phyloP scores from a whole-genome alignment of 2,329 filamentous ascomycete genomes.

The Phoma sp. region DNA sequence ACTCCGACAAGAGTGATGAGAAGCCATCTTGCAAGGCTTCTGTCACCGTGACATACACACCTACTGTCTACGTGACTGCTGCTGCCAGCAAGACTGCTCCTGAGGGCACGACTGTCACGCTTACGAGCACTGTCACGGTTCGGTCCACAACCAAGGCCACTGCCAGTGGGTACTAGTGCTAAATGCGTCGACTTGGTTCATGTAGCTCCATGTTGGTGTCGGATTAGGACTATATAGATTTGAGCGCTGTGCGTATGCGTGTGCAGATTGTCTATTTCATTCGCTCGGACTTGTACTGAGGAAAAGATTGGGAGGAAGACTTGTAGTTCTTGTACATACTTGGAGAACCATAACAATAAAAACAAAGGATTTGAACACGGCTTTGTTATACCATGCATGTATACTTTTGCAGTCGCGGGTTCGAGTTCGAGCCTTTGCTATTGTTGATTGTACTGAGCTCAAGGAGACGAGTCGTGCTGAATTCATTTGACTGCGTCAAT shows the following conservation, averaged over 20 bases:
- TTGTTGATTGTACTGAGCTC: too few relatives aligned
- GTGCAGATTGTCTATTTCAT: conserved; percentile 5
- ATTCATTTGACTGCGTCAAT: too few relatives aligned
- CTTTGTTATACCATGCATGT: too few relatives aligned
- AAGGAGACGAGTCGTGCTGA: too few relatives aligned
- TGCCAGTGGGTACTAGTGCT: conserved; percentile 5
- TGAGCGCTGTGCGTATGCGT: not conserved
- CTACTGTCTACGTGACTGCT: conserved; percentile 35
- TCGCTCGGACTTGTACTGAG: not conserved
- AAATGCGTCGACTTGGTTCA: not conserved
- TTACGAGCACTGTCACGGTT: conserved; percentile 36
- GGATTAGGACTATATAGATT: conserved; percentile 5
- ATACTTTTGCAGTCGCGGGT: too few relatives aligned
- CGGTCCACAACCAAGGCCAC: not conserved
- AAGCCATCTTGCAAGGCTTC: conserved; percentile 30
- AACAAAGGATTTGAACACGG: too few relatives aligned
- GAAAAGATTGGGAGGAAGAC: not conserved
- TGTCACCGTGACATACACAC: conserved; percentile 36
- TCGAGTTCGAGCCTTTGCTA: too few relatives aligned
- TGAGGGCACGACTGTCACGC: conserved; percentile 27
- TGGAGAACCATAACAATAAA: not conserved
- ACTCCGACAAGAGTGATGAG: not conserved
- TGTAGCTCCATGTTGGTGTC: not conserved
- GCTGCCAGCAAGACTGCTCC: conserved; percentile 14
- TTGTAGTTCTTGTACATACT: conserved; percentile 13